Conservation (phyloP, 257 asterid species). For the Solanum microdontum region DNA sequence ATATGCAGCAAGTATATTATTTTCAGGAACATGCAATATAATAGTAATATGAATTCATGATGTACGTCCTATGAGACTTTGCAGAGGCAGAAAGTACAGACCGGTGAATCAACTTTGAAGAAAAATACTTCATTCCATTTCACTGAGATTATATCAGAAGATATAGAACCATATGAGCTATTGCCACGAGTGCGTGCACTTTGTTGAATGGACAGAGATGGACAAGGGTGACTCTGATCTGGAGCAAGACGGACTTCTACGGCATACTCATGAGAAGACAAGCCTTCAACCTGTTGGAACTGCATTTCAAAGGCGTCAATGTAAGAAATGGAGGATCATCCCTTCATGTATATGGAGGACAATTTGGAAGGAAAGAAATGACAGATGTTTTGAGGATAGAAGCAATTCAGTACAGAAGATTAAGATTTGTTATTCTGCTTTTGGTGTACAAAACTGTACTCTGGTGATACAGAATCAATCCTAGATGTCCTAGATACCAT, state of each 20-base stretch:
- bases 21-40: neutral
- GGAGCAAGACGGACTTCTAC: conserved; percentile 51
- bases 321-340: neutral
- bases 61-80: neutral
- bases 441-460: neutral
- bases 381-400: neutral
- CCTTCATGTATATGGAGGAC: neutral
- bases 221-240: conserved; percentile 29
- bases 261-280: conserved; percentile 58
- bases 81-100: conserved; percentile 24
- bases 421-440: neutral
- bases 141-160: conserved; percentile 45
- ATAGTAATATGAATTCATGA: neutral
- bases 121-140: conserved; percentile 91
- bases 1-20: neutral
- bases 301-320: conserved; percentile 29
- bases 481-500: neutral
- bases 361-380: neutral
- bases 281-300: conserved; percentile 56
- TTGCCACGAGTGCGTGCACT: conserved; percentile 71
- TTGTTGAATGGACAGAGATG: conserved; percentile 39
- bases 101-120: conserved; percentile 76
- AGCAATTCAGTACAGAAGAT: neutral
- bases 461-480: neutral
- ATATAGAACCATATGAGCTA: conserved; percentile 30